Base-by-base conservation (phyloP, 2,329 filamentous ascomycete genomes). In the Pseudofabraea citricarpa region DNA sequence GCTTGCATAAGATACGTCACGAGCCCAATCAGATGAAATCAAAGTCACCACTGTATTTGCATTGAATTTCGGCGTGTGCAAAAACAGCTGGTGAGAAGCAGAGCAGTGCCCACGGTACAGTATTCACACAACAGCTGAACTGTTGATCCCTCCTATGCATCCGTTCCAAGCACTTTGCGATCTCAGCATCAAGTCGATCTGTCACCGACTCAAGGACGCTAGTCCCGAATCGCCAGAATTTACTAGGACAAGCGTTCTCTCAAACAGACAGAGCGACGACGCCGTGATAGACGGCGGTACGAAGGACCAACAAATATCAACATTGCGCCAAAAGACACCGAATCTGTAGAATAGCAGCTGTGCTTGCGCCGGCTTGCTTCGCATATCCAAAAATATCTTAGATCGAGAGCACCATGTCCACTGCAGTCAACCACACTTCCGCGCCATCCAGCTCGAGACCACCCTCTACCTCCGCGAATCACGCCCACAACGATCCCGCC, bases 371-470 rank as follows among this genome's bases (percentile, higher is more conserved):
- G 48, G 44, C 53, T 36, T 46, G 50, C 47, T 49, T 49, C 43
- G 33, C 36, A 24, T 33, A 15, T 36, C 33, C 16, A 43, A 23
- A 36, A 13, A 29, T 41, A 18, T 16, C 20, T 31, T 32, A 10
- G 22, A 15, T 15, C 33, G 33, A 44, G 36, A 45, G 41, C 49
- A 56, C 39, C 49, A 63, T 62, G 60, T 62, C 60, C 44, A 62
- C 58, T 38, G 49, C 58, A 32, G 54, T 55, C 42, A 61, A 59
- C 48, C 62, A 67, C 56, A 59, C 66, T 42, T 66, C 64, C 56
- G 47, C 59, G 43, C 56, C 60, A 40, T 49, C 56, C 37, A 56
- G 38, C 50, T 55, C 57, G 36, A 55, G 56, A 50, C 44, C 53
- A n/a, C 53, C 57, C 23, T 55, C 56, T 6, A 49, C 49, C 39